Base-by-base conservation (phyloP, 768 basidiomycete genomes). In the Coprinopsis marcescibilis region DNA sequence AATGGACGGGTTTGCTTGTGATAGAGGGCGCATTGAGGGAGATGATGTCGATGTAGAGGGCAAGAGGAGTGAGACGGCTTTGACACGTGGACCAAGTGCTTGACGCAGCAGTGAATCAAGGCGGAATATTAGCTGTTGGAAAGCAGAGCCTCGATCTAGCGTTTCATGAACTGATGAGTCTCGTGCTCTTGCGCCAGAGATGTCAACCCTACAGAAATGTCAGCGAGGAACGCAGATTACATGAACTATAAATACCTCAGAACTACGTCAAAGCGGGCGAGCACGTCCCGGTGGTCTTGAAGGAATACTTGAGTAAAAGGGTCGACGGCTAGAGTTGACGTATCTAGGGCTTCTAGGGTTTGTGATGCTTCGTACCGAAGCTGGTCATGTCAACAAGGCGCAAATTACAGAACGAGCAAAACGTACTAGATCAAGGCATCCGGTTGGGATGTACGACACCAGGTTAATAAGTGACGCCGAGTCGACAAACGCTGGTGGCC, bases 371-470 rank as follows among this genome's bases (percentile, higher is more conserved):
- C 91, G 38, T 83, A 69, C 48, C 71, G 72, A 26, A 93, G 77
- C 89, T 93, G 53, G 46, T 36, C 15, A 19, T 35, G n/a, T 21
- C 39, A 17, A 14, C 23, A 15, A n/a, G 13, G 25, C 8, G 30
- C 29, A 27, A 6, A 36, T 10, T 27, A 4, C 21, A 8, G 13
- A 1, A 34, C n/a, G 3, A 4, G 25, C 11, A 25, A 26, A 11
- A 55, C 74, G 56, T 60, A 93, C 88, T 64, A 95, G 66, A 41
- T 87, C 77, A 1, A 98, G 69, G 1, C 90, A 92, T 2, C 85
- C 76, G 12, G 79, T 54, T 15, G 93, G 88, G 24, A 94, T 76
- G 7, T 77, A 81, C 0, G 82, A 78, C 17, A 95, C 64, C 8
- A 94, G 57, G 59, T 99, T 98, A 38, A 85, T 70, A 6, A 73